Base-by-base conservation (phyloP, 805 yeast species). In the Yarrowia sp. region DNA sequence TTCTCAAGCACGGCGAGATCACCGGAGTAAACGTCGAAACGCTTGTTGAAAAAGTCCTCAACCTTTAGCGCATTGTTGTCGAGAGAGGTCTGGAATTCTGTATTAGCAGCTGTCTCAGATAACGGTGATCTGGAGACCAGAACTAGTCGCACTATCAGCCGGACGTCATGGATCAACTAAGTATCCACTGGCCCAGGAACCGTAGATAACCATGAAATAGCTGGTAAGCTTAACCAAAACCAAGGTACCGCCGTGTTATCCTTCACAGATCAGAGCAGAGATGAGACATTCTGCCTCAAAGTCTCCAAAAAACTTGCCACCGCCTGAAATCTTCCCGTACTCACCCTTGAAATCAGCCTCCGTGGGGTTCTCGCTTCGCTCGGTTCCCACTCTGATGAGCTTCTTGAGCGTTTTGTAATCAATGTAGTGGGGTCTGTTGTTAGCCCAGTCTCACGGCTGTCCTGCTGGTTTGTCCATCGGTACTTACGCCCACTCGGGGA, bases 341-440 rank as follows among this genome's bases (percentile, higher is more conserved):
- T 61, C 39, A 59, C 62, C 33, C 31, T 41, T 39, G 33, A 61
- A 60, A 58, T 38, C 22, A 58, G 58, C 4, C 66, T 66, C 31
- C 79, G 81, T 22, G 89, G 66, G 44, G 65, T 81, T 41, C 78
- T 38, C 47, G 38, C 61, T 55, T 55, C 61, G 18, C 61, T 55
- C 61, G 2, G 38, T 38, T 19, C 61, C 61, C 3, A 55, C 80
- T 72, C 89, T 89, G 74, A 93, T 88, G 68, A 84, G 82, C 69
- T 87, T 85, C 76, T 93, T 93, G 67, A 93, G 78, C 53, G 81
- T 83, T 72, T 91, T 93, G 75, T 93, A 93, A 75, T 90, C 88
- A 79, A 93, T 82, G 70, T 93, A 93, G 68, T 81, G 81, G 63
- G 83, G 81, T 55, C 81, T 74, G 63, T 14, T 24, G 59, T 33